Evolutionary conservation across 2,329 filamentous ascomycete genomes (phyloP).

Genomic region (Escovopsis weberi): DNA sequence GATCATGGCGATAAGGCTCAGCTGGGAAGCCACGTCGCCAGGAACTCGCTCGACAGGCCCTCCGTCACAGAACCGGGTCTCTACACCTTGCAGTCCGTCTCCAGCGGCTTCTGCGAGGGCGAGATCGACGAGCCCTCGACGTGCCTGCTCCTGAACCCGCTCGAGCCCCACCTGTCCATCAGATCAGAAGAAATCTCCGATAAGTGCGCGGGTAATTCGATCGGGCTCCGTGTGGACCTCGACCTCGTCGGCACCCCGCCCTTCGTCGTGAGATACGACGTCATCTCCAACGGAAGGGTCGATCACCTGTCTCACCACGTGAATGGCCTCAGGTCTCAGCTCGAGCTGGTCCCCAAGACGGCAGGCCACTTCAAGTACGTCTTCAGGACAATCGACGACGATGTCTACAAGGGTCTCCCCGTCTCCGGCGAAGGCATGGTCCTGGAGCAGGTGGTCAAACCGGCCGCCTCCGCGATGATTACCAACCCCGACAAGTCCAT

Average conservation of each 20-base stretch:
- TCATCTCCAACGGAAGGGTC: conserved; percentile 46
- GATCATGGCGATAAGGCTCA: conserved; percentile 50
- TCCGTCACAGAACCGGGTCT: conserved; percentile 64
- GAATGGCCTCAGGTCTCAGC: conserved; percentile 62
- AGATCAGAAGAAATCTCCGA: conserved; percentile 73
- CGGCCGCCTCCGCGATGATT: conserved; percentile 69
- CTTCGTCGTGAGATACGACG: conserved; percentile 68
- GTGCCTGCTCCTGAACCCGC: conserved; percentile 83
- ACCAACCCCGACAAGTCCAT: conserved; percentile 37
- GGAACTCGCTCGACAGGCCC: conserved; percentile 47
- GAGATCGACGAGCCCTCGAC: conserved; percentile 88
- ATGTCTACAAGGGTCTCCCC: conserved; percentile 56
- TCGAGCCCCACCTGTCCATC: conserved; percentile 66
- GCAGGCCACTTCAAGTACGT: conserved; percentile 80
- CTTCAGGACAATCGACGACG: conserved; percentile 69
- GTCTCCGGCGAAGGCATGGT: conserved; percentile 47
- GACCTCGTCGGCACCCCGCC: conserved; percentile 87
- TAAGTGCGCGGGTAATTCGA: conserved; percentile 86
- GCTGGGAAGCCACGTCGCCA: conserved; percentile 44
- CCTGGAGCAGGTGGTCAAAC: conserved; percentile 83
- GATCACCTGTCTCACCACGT: conserved; percentile 42
- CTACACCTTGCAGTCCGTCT: conserved; percentile 70
- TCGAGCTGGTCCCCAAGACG: conserved; percentile 67
- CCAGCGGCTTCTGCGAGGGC: conserved; percentile 68
- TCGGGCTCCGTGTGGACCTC: conserved; percentile 76